Percentiles rank a stretch among this genome's conserved stretches.
Conservation (phyloP, 2,329 filamentous ascomycete genomes). For the Epichloe brachyelytri region DNA sequence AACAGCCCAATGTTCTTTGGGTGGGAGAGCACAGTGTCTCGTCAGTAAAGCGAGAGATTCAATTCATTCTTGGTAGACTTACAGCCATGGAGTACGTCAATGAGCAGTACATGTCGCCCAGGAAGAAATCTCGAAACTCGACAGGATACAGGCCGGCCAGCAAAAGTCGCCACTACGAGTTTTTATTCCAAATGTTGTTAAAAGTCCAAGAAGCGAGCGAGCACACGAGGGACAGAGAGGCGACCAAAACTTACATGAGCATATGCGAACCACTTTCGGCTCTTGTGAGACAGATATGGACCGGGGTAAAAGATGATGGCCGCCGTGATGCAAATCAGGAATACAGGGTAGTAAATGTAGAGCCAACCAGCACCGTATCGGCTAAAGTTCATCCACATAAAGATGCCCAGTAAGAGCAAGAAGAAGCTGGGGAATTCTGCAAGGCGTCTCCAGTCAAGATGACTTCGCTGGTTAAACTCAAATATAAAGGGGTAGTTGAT, state of each 20-base stretch:
- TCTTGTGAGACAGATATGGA: constrained; percentile 60
- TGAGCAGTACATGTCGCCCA: constrained; percentile 96
- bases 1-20: constrained; percentile 75
- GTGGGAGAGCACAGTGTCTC: neutral
- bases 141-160: constrained; percentile 83
- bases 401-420: constrained; percentile 61
- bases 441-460: constrained; percentile 81
- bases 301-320: constrained; percentile 64
- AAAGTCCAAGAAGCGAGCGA: neutral
- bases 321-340: constrained; percentile 58
- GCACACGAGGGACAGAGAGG: neutral
- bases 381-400: constrained; percentile 83
- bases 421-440: constrained; percentile 80
- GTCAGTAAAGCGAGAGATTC: neutral
- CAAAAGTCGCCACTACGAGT: constrained; percentile 61
- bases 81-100: constrained; percentile 81
- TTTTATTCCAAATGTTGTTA: neutral
- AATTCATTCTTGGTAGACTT: constrained; percentile 24
- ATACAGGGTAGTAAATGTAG: constrained; percentile 76
- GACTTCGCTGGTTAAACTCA: constrained; percentile 79
- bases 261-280: constrained; percentile 75
- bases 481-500: constrained; percentile 97
- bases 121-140: constrained; percentile 93
- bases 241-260: constrained; percentile 54
- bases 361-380: constrained; percentile 50